Evolutionary conservation across 1,284 basidiomycete species (phyloP), one percentile per base, ranked within the genome.

Genomic region (Pseudozyma thailandica): DNA sequence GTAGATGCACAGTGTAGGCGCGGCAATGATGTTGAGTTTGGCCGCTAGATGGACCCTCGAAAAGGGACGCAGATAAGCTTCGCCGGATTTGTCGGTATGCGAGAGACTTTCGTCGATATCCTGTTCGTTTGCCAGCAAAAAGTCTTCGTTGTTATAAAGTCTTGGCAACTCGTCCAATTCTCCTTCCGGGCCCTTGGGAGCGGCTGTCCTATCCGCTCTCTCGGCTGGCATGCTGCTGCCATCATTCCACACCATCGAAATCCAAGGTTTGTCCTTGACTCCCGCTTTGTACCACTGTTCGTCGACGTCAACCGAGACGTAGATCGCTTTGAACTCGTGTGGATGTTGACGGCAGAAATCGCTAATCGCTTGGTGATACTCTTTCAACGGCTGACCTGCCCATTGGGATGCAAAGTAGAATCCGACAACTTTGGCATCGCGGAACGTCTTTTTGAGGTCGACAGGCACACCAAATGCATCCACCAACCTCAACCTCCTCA

Each of bases 231-330:
- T 66, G 33, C 78, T 83, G 8, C 74, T 78, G 6, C 84, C 84
- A 61, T 84, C 84, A 66, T 84, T 80, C 83, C 83, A 84, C 2
- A 72, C 80, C 80, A 82, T 82, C 18, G 75, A 72, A 30, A 82
- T 74, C 80, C 80, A 82, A 8, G 81, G 81, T 44, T 79, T 78
- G 20, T 74, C 76, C 18, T 71, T 69, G 21, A 80, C 77, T 28
- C 81, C 79, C 0, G 65, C 59, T 41, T 83, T 75, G 68, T 77
- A 84, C 60, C 78, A 79, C 46, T 70, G 51, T 28, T 78, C 75
- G 54, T 78, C 75, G 8, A 79, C 72, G 54, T 84, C 84, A 35
- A 84, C 78, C 37, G 78, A 81, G 20, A 83, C 80, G 52, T 83
- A 84, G 45, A 84, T 62, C 4, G 73, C 68, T 59, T 83, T 84